phyloP scores from a whole-genome alignment of 1,284 basidiomycete species.

The Ganoderma lucidum region DNA sequence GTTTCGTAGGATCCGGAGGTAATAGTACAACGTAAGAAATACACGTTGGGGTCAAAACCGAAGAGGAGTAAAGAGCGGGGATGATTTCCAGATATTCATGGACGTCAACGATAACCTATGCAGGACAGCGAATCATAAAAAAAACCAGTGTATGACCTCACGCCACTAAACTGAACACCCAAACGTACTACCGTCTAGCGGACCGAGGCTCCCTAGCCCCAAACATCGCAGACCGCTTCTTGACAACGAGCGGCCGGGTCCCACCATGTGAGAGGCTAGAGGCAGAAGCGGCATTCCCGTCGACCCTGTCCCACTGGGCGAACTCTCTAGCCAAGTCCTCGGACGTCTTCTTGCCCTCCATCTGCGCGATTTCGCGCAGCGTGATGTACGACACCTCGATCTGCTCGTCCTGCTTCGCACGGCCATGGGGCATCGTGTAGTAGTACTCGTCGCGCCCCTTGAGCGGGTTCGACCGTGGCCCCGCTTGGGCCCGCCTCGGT shows the following conservation, averaged over 20 bases:
- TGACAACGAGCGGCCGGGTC: constrained; percentile 4
- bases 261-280: neutral
- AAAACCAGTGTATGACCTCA: neutral
- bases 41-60: too few relatives aligned
- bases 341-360: neutral
- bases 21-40: too few relatives aligned
- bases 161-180: neutral
- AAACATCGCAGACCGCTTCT: neutral
- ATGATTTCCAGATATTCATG: too few relatives aligned
- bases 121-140: too few relatives aligned
- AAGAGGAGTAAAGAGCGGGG: too few relatives aligned
- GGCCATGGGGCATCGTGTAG: neutral
- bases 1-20: too few relatives aligned
- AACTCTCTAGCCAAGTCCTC: neutral
- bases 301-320: neutral
- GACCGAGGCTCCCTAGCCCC: neutral
- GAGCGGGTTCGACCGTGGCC: neutral
- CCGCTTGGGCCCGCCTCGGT: neutral
- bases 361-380: neutral
- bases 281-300: neutral
- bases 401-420: neutral
- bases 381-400: constrained; percentile 4
- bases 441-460: neutral
- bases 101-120: too few relatives aligned
- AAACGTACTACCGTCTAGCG: neutral